Percentiles rank a stretch among this genome's conserved stretches.
These are phyloP conservation scores for Dendrobium catenatum DNA, from an alignment of 106 monocot genomes.

Conservation along the genomic window DNA sequence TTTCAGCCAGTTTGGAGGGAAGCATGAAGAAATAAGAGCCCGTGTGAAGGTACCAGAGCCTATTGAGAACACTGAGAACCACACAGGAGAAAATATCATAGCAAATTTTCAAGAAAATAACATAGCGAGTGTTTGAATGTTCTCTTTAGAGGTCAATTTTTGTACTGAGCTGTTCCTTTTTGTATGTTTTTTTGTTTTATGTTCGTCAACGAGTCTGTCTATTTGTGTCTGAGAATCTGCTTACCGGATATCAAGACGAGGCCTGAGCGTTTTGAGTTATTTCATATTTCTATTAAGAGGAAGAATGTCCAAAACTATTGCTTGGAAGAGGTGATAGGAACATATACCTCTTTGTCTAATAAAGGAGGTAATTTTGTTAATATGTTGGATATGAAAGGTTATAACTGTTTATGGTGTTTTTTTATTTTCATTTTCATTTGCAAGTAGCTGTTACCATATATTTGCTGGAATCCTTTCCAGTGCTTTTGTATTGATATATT, in stretches of 20 bases:
- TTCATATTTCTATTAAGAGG: not conserved
- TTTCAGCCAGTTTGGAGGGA: constrained; percentile 45
- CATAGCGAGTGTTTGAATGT: not conserved
- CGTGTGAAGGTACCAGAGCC: not conserved
- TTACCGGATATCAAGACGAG: not conserved
- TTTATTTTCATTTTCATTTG: not conserved
- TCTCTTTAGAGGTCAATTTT: constrained; percentile 1
- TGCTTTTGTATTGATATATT: not conserved
- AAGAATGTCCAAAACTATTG: not conserved
- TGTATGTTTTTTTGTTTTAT: not conserved
- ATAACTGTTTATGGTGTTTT: not conserved
- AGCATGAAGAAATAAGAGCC: constrained; percentile 9
- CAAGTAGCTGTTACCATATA: not conserved
- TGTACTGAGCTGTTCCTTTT: not conserved
- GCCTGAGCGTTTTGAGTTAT: not conserved
- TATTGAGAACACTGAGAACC: not conserved
- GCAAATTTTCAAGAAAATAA: not conserved
- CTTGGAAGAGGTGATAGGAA: not conserved
- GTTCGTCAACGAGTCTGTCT: not conserved
- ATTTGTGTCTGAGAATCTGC: not conserved
- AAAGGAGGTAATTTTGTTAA: not conserved
- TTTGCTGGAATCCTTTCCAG: not conserved
- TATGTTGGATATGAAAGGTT: not conserved
- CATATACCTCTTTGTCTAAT: not conserved
- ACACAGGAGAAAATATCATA: not conserved